Evolutionary conservation across 305 asterid species (phyloP), one percentile per base, ranked within the genome.

Genomic region (Fraxinus ornus): DNA sequence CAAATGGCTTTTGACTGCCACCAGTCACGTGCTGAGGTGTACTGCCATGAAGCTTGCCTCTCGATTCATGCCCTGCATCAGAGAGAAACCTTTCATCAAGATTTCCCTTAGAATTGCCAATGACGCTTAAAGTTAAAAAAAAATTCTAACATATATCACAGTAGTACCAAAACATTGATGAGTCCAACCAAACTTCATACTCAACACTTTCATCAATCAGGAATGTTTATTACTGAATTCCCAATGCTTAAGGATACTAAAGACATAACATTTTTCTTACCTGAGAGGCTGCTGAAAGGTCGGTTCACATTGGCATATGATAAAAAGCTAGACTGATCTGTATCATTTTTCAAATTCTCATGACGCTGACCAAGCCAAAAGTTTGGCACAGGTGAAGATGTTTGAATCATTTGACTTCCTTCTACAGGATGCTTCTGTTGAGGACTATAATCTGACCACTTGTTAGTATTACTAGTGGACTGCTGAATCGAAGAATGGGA

Each of bases 1-100:
- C 84, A 37, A 74, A 84, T 78, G 88, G 88, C 79, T 66, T 82
- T 77, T 83, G 89, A 77, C 81, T 44, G 78, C 84, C 86, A 35
- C 83, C 84, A 80, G 85, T 76, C 81, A 66, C 44, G n/a, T 77
- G 80, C 77, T 83, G 84, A 60, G 87, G 81, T 75, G 84, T 78
- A 82, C 80, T 88, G 52, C 86, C 88, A 21, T 82, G 89, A 86
- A 75, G 89, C 93, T 92, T 81, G 68, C 82, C 88, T 79, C 83
- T 86, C 66, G 79, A 80, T 55, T 85, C 93, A 81, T 86, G 84
- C 66, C 92, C 97, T 88, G 89, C 83, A 87, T 41, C 35, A 85
- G 82, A 86, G 83, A 79, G 83, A 79, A 79, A 81, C 64, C 70
- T 15, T 62, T 35, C 78, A 62, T 75, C 55, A 80, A 55, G 83